Evolutionary conservation across 2,329 filamentous ascomycete species (phyloP).

Genomic region (Aspergillus sp.): DNA sequence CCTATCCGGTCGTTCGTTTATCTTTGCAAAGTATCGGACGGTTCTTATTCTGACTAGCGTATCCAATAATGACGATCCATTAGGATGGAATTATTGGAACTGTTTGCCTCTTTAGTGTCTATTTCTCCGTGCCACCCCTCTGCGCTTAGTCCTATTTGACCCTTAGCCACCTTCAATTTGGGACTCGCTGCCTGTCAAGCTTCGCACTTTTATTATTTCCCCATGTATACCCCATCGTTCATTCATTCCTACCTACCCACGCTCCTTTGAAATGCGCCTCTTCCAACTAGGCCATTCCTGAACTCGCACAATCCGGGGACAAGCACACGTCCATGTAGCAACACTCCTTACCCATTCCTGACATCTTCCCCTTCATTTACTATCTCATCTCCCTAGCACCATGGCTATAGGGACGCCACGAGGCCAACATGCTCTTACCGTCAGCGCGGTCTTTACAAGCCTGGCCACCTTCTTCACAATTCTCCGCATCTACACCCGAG

Average conservation of each 20-base stretch:
- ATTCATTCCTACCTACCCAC: neutral
- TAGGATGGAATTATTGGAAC: neutral
- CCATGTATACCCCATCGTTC: neutral
- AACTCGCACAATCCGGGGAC: neutral
- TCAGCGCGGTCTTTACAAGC: constrained; percentile 28
- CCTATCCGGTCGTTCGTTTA: neutral
- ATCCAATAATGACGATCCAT: neutral
- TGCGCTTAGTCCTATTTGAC: neutral
- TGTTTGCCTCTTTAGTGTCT: neutral
- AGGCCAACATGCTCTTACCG: constrained; percentile 24
- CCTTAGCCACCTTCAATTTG: neutral
- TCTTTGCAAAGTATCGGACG: neutral
- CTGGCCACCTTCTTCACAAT: constrained; percentile 33
- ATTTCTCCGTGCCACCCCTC: neutral
- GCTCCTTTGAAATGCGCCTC: neutral
- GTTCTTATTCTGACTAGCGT: neutral
- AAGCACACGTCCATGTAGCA: neutral
- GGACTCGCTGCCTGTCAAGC: neutral
- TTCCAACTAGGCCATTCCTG: neutral
- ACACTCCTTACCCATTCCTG: neutral
- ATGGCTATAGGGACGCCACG: constrained; percentile 27
- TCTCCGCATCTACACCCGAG: constrained; percentile 40
- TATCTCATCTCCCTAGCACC: neutral
- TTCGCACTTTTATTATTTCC: neutral
- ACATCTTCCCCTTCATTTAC: neutral